Conservation (phyloP, 768 basidiomycete genomes). For the Pisolithus albus region DNA sequence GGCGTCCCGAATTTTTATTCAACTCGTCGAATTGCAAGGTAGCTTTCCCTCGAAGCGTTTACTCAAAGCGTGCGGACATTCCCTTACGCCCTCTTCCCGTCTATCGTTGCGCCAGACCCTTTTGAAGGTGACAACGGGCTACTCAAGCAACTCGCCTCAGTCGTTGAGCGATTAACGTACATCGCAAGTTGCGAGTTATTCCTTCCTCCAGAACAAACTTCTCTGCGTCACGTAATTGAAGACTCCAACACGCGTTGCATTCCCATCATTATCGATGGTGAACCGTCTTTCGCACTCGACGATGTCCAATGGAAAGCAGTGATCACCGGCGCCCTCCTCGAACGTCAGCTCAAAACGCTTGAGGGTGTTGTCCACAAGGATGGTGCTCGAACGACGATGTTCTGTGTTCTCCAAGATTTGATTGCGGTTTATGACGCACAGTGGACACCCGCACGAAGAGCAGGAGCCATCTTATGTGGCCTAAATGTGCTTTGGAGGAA, state of each 20-base stretch:
- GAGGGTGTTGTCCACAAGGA: conserved; percentile 53
- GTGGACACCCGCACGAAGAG: conserved; percentile 51
- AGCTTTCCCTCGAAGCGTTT: conserved; percentile 61
- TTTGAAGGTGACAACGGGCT: conserved; percentile 35
- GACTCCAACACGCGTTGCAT: background rate
- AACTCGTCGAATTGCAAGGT: background rate
- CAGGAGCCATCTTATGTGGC: conserved; percentile 47
- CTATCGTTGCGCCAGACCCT: conserved; percentile 18
- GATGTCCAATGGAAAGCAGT: conserved; percentile 10
- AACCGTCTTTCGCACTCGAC: background rate
- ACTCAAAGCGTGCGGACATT: conserved; percentile 45
- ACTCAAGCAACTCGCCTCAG: conserved; percentile 49
- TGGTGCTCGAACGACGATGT: conserved; percentile 37
- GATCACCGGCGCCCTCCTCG: conserved; percentile 51
- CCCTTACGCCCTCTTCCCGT: conserved; percentile 35
- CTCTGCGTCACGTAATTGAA: conserved; percentile 28
- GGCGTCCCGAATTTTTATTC: background rate
- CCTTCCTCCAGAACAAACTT: conserved; percentile 42
- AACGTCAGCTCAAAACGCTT: conserved; percentile 53
- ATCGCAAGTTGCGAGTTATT: conserved; percentile 63
- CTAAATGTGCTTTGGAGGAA: conserved; percentile 41
- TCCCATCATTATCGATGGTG: background rate
- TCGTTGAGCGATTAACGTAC: conserved; percentile 63
- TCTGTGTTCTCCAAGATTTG: conserved; percentile 41
- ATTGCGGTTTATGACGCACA: conserved; percentile 41